These are phyloP conservation scores for Neurospora tetrasperma DNA, from an alignment of 495 filamentous ascomycete genomes.

Conservation along the genomic window DNA sequence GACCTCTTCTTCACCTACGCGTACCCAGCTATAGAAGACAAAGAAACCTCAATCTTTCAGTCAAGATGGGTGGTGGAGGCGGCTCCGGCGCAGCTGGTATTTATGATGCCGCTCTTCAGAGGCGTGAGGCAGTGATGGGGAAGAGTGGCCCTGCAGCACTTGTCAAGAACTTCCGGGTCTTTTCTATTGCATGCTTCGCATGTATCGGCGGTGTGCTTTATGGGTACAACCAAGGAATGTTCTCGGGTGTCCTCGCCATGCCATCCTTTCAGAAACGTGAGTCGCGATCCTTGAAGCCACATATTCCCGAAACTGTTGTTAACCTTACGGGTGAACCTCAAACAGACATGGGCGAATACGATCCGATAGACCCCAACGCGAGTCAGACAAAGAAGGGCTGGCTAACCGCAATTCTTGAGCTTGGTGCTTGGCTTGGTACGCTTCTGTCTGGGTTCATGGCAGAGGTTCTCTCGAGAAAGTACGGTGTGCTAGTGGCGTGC, in stretches of 20 bases:
- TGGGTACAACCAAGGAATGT: constrained; percentile 74
- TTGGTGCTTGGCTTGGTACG: constrained; percentile 75
- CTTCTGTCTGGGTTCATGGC: constrained; percentile 67
- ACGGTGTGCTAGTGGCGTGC: constrained; percentile 60
- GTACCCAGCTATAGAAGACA: neutral
- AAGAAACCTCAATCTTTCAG: neutral
- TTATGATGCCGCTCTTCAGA: constrained; percentile 54
- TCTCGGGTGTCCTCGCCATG: constrained; percentile 62
- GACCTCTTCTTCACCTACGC: neutral
- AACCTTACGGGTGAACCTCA: constrained; percentile 17
- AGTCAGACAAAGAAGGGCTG: constrained; percentile 62
- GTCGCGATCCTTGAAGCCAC: constrained; percentile 4
- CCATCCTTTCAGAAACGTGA: constrained; percentile 39
- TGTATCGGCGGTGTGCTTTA: constrained; percentile 61
- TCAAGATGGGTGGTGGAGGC: constrained; percentile 26
- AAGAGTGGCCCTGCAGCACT: constrained; percentile 53
- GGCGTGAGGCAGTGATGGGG: constrained; percentile 55
- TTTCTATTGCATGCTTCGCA: constrained; percentile 64
- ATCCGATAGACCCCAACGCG: constrained; percentile 30
- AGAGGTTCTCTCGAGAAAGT: constrained; percentile 64
- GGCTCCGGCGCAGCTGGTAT: constrained; percentile 27
- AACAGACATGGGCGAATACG: constrained; percentile 54
- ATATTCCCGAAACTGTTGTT: constrained; percentile 1
- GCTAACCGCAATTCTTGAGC: constrained; percentile 70
- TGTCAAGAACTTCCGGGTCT: constrained; percentile 59